Evolutionary conservation across 2,329 filamentous ascomycete genomes (phyloP).

Genomic region (Epichloe amarillans): DNA sequence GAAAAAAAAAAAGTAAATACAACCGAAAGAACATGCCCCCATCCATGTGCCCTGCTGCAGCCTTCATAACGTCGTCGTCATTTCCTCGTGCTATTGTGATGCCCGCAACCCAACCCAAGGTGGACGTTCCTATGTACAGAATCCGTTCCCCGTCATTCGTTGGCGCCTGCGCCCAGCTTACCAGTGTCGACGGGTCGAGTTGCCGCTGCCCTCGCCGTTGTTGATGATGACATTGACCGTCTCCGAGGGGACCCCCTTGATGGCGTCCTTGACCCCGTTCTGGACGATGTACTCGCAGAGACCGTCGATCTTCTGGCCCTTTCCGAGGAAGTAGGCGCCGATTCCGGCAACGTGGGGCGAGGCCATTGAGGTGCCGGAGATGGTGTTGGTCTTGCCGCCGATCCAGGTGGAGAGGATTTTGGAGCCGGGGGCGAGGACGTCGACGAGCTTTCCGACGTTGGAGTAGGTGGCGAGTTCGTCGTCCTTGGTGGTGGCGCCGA

Average conservation of each 20-base stretch:
- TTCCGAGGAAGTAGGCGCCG: slow-evolving; percentile 30
- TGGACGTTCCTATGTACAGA: not conserved
- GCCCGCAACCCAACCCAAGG: not conserved
- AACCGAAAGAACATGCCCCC: not conserved
- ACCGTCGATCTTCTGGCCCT: slow-evolving; percentile 28
- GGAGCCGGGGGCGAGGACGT: slow-evolving; percentile 36
- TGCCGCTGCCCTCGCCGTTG: slow-evolving; percentile 27
- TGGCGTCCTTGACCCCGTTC: slow-evolving; percentile 27
- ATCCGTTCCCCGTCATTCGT: not conserved
- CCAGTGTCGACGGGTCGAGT: not conserved
- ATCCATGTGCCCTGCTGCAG: not conserved
- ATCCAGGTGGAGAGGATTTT: slow-evolving; percentile 32
- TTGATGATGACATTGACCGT: slow-evolving; percentile 41
- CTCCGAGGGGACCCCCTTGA: slow-evolving; percentile 26
- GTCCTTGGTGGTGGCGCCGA: slow-evolving; percentile 28
- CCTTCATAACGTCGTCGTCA: not conserved
- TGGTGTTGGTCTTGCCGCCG: slow-evolving; percentile 21
- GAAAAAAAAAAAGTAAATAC: not conserved
- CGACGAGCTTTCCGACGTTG: slow-evolving; percentile 34
- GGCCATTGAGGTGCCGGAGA: slow-evolving; percentile 32
- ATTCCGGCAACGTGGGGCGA: slow-evolving; percentile 27
- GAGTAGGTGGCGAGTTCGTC: slow-evolving; percentile 31
- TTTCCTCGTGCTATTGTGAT: not conserved
- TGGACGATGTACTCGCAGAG: slow-evolving; percentile 33
- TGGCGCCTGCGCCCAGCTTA: not conserved